Base-by-base conservation (phyloP, 164 flowering plant species). In the Nelumbo lutea region DNA sequence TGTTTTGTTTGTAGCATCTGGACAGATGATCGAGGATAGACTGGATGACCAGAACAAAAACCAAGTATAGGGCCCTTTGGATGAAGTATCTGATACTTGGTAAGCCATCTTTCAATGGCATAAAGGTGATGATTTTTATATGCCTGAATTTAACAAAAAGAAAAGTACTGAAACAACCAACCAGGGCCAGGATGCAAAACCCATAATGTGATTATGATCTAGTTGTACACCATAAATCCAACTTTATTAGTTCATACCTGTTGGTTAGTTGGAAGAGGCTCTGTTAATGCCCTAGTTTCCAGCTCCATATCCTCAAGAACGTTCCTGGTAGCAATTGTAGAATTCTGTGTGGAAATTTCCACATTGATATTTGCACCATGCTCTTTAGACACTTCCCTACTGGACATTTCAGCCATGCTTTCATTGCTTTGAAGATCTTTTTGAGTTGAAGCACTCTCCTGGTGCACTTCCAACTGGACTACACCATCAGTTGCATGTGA, bases 241-340 rank as follows among this genome's bases (percentile, higher is more conserved):
- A 64, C n/a, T 62, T 10, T 4, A 50, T 53, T 11, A 63, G 40
- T 27, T 38, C 56, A 65, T 68, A 87, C 98, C 92, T 87, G 98
- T 76, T 95, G 98, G 79, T 88, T 92, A 44, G 94, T 89, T 40
- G 98, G 98, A 82, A 95, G 97, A 66, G 98, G 97, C 76, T 95
- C 98, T 53, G 96, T 90, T 67, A 95, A 79, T 46, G 96, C 97
- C 77, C 88, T 85, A 58, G 96, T 92, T 76, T 86, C 91, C 73
- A 95, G 82, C 79, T 95, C 98, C 88, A 92, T 81, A 70, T 95
- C 98, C 80, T 95, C 98, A 63, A 95, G 83, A 68, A 81, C 70
- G 72, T 75, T 82, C 73, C 93, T 81, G 50, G 79, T 73, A 67
- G 74, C 69, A 69, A 68, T 56, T 59, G 61, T 65, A 61, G 79